phyloP scores from a whole-genome alignment of 129 eudicot genomes.

The Lonicera japonica region DNA sequence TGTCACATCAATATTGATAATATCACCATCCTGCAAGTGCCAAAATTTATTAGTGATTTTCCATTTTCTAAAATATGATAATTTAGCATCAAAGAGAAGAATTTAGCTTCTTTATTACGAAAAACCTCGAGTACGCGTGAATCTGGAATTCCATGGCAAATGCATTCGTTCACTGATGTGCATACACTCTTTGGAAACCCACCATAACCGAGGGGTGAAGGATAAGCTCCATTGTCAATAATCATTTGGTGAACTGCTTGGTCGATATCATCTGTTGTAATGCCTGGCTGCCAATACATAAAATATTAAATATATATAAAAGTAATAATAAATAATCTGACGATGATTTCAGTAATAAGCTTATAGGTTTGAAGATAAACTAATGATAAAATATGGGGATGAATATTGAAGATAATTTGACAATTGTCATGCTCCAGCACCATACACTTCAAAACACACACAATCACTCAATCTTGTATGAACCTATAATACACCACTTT shows the following conservation, averaged over 20 bases:
- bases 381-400: no score
- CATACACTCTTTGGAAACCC: conserved; percentile 98
- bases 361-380: no score
- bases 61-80: not conserved
- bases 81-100: not conserved
- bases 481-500: no score
- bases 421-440: no score
- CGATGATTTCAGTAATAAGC: no score
- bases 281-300: conserved; percentile 77
- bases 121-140: conserved; percentile 90
- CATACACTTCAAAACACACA: no score
- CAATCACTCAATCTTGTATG: no score
- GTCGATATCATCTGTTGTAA: conserved; percentile 85
- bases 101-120: not conserved
- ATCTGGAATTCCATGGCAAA: conserved; percentile 98
- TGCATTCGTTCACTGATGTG: conserved; percentile 92
- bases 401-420: no score
- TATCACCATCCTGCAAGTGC: conserved; percentile 84
- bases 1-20: conserved; percentile 85
- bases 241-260: conserved; percentile 89
- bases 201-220: conserved; percentile 95
- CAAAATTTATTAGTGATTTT: conserved; percentile 3
- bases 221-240: conserved; percentile 88
- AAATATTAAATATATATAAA: no score
- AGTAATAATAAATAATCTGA: no score